These are phyloP conservation scores for Gynandropsis gynandra DNA, from an alignment of 345 rosid species.

Conservation along the genomic window DNA sequence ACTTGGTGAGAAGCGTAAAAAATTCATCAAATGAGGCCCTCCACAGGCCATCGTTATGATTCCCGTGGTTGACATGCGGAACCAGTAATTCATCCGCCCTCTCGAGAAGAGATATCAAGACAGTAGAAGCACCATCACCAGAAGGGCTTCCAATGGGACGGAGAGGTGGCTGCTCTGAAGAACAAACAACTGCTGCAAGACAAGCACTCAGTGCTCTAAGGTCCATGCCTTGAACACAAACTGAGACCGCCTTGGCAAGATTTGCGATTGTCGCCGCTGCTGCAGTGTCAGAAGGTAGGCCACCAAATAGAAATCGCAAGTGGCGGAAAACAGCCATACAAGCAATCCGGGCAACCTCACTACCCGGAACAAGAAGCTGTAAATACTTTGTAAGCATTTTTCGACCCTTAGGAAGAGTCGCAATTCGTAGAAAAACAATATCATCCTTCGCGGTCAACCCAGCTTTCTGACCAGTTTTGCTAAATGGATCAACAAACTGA, in stretches of 20 bases:
- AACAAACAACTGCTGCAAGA: conserved; percentile 95
- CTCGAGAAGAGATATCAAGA: conserved; percentile 76
- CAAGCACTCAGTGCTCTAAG: conserved; percentile 89
- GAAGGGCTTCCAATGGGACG: conserved; percentile 85
- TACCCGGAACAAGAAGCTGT: conserved; percentile 79
- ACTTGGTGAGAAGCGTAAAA: conserved; percentile 88
- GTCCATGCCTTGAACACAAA: conserved; percentile 74
- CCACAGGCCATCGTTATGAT: conserved; percentile 71
- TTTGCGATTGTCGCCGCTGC: conserved; percentile 59
- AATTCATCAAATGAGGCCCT: conserved; percentile 92
- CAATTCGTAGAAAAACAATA: conserved; percentile 70
- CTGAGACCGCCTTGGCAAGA: conserved; percentile 63
- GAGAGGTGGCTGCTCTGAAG: conserved; percentile 95
- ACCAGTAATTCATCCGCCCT: conserved; percentile 59
- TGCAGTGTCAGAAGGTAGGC: conserved; percentile 51
- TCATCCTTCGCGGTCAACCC: conserved; percentile 67
- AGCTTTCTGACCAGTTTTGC: conserved; percentile 47
- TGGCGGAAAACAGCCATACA: conserved; percentile 96
- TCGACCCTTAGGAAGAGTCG: conserved; percentile 80
- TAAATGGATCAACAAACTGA: conserved; percentile 88
- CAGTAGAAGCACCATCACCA: conserved; percentile 80
- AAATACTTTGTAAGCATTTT: conserved; percentile 68
- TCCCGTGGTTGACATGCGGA: conserved; percentile 39
- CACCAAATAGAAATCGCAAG: conserved; percentile 91
- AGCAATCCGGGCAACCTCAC: conserved; percentile 74